These are phyloP conservation scores for Balansia obtecta DNA, from an alignment of 2,329 filamentous ascomycete genomes.

Conservation along the genomic window DNA sequence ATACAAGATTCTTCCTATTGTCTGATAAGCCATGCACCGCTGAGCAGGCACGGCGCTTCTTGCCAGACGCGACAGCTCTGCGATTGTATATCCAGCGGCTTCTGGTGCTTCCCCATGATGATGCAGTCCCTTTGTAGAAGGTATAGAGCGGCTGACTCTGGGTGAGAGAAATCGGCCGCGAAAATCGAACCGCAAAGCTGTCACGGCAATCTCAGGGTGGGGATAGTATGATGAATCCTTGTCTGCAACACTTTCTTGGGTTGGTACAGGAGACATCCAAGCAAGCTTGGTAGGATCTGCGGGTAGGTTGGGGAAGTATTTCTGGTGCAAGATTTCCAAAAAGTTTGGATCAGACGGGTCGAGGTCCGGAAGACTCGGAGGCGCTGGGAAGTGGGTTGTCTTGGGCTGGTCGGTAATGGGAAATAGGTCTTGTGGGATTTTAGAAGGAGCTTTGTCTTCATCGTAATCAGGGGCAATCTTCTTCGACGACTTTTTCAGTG, in stretches of 20 bases:
- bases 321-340: conserved; percentile 69
- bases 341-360: conserved; percentile 77
- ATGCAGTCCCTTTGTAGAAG: conserved; percentile 70
- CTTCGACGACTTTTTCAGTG: conserved; percentile 9
- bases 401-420: conserved; percentile 26
- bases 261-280: conserved; percentile 73
- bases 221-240: conserved; percentile 73
- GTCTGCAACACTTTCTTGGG: conserved; percentile 50
- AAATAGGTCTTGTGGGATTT: conserved; percentile 30
- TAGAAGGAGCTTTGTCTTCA: conserved; percentile 29
- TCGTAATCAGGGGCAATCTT: conserved; percentile 22
- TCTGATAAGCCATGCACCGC: conserved; percentile 84
- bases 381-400: conserved; percentile 51
- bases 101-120: conserved; percentile 90
- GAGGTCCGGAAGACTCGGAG: conserved; percentile 50
- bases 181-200: conserved; percentile 82
- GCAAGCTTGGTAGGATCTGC: conserved; percentile 75
- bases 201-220: conserved; percentile 56
- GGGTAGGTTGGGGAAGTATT: conserved; percentile 85
- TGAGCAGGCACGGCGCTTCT: conserved; percentile 76
- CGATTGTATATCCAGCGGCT: conserved; percentile 86
- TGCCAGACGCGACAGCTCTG: conserved; percentile 69
- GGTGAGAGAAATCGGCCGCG: conserved; percentile 70
- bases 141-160: conserved; percentile 57
- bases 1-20: conserved; percentile 74